Base-by-base conservation (phyloP, 768 basidiomycete species). In the Gloeostereum incarnatum region DNA sequence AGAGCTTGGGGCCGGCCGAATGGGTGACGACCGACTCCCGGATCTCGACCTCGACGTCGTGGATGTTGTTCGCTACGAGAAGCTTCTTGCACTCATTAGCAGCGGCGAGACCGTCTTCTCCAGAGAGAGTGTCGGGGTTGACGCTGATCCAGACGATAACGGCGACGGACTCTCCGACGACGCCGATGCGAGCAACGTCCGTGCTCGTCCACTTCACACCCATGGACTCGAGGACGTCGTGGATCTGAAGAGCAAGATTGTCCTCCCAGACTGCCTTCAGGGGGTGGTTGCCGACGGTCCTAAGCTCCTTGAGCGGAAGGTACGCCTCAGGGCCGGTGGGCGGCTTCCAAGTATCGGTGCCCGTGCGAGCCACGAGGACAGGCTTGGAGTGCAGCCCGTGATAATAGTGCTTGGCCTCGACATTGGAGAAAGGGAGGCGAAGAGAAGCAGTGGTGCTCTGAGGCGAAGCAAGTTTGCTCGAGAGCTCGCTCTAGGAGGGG, bases 141-240 rank as follows among this genome's bases (percentile, higher is more conserved):
- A 63, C 56, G 13, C 58, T 62, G 25, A 62, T 53, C 56, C 54
- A 60, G 37, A 62, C 32, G 38, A 61, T 39, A 41, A 57, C 50
- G 31, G 42, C 42, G 18, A 31, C 27, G 27, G 45, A 41, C 26
- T 53, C 41, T 16, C 41, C 47, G 19, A 33, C 44, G n/a, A 36
- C 11, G 31, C 38, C 58, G 26, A 61, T 54, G 42, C 58, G 53
- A 31, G 57, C 45, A 24, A 45, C 31, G 39, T 58, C 49, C 18
- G 48, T 50, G 42, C 49, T 55, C 13, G 60, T 50, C 49, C 53
- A 62, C 22, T 42, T 31, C 7, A 62, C 51, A 30, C 34, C 19
- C 44, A n/a, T n/a, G n/a, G n/a, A n/a, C n/a, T 38, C 3, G 32
- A 37, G n/a, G 42, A 38, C 35, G 34, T 14, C 39, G 9, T 33